Evolutionary conservation across 2,329 filamentous ascomycete species (phyloP).

Genomic region (Ophiostoma populinum): DNA sequence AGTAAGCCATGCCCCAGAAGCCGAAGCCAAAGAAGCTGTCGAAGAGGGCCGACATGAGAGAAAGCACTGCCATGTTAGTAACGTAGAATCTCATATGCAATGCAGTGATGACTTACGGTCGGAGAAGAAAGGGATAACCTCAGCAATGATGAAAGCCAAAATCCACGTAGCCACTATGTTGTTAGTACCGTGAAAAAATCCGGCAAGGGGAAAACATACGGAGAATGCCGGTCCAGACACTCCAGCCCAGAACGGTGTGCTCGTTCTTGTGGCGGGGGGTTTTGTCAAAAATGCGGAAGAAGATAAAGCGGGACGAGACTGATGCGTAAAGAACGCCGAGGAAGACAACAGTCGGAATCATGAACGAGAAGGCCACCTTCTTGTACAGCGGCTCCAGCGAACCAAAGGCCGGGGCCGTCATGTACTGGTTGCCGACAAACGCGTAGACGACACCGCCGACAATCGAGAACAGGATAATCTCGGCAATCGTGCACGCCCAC

Average conservation of each 20-base stretch:
- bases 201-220: conserved; percentile 18
- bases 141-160: conserved; percentile 80
- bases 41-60: conserved; percentile 72
- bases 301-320: conserved; percentile 76
- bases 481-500: conserved; percentile 76
- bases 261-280: conserved; percentile 56
- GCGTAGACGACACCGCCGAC: conserved; percentile 69
- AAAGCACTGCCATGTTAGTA: conserved; percentile 28
- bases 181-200: not conserved
- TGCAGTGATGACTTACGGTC: conserved; percentile 38
- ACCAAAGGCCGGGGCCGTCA: conserved; percentile 73
- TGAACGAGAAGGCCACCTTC: conserved; percentile 83
- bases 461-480: conserved; percentile 70
- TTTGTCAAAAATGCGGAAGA: conserved; percentile 73
- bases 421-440: conserved; percentile 82
- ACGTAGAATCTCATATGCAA: too few relatives aligned
- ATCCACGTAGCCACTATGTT: conserved; percentile 51
- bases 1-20: conserved; percentile 75
- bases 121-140: conserved; percentile 86
- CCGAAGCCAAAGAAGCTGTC: conserved; percentile 93
- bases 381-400: conserved; percentile 65
- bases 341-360: conserved; percentile 90
- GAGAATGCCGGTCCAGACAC: conserved; percentile 58
- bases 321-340: conserved; percentile 81
- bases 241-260: conserved; percentile 72